Evolutionary conservation across 768 basidiomycete genomes (phyloP).

Genomic region (Myochromella boudieri): DNA sequence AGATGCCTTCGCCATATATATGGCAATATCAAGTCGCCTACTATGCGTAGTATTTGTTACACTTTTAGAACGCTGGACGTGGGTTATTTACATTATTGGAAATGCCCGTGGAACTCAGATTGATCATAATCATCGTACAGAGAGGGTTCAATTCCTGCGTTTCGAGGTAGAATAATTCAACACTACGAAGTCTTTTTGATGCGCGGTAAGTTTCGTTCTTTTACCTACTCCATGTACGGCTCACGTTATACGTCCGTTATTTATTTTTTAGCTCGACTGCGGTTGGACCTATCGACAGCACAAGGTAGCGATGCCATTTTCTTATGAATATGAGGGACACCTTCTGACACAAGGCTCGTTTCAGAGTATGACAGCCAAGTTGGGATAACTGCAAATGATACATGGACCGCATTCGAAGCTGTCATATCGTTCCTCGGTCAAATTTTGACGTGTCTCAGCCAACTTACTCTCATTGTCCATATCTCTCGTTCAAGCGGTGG

Average conservation of each 20-base stretch:
- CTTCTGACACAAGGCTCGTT: background rate
- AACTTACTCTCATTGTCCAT: slow-evolving; percentile 30
- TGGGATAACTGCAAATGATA: slow-evolving; percentile 16
- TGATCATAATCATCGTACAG: slow-evolving; percentile 7
- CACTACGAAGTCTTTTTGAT: slow-evolving; percentile 29
- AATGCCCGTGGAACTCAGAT: too few relatives aligned
- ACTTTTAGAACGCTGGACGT: slow-evolving; percentile 23
- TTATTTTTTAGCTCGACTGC: slow-evolving; percentile 20
- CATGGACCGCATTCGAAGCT: slow-evolving; percentile 25
- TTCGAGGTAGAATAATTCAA: slow-evolving; percentile 19
- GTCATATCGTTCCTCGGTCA: slow-evolving; percentile 22
- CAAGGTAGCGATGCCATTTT: slow-evolving; percentile 11
- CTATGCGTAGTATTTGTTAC: slow-evolving; percentile 18
- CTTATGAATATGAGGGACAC: background rate
- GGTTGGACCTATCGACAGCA: slow-evolving; percentile 23
- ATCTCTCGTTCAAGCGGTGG: slow-evolving; percentile 30
- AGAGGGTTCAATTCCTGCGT: background rate
- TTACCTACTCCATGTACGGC: too few relatives aligned
- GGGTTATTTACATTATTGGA: slow-evolving; percentile 3
- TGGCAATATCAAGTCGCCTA: slow-evolving; percentile 18
- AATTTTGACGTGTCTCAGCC: slow-evolving; percentile 22
- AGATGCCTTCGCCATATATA: slow-evolving; percentile 16
- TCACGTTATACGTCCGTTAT: too few relatives aligned
- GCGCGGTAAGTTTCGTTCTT: slow-evolving; percentile 17
- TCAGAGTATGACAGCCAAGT: slow-evolving; percentile 23